Base-by-base conservation (phyloP, 2,329 filamentous ascomycete genomes). In the Elsinoe necatrix region DNA sequence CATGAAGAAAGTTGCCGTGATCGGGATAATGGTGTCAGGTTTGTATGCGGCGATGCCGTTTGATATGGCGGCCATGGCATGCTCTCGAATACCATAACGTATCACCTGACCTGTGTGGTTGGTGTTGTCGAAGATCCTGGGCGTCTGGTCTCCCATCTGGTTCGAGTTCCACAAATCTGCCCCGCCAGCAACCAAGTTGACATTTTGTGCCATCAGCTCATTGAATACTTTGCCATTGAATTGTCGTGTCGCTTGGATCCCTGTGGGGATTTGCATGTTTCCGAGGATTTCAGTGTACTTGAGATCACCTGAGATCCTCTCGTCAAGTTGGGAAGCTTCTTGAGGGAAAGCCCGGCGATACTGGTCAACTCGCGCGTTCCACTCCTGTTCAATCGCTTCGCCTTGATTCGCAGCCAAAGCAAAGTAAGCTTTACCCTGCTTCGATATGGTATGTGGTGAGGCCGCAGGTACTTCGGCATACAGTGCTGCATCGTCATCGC, bases 1-100 rank as follows among this genome's bases (percentile, higher is more conserved):
- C 78, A 84, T 83, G 71, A 83, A 82, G 69, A 83, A 84, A 3
- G 74, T 75, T 0, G 77, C 77, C 0, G 80, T 84, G 34, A 83
- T 68, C 0, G 80, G 80, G 6, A 84, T 68, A 60, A 83, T 75
- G 0, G 79, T 80, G 21, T 74, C 76, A 34, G 73, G 77, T 58
- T 72, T 71, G 58, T 74, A 84, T 1, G 82, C 82, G 0, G 82
- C 80, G 3, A 85, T 67, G 2, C 81, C 82, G 64, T 81, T 81
- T 5, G 67, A 65, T 8, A 71, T 65, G 3, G 67, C 63, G n/a
- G 63, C 65, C 69, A 71, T 71, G 48, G 67, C 69, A 59, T 70
- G 68, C 51, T 71, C 69, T 21, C 68, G 65, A 21, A 71, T 63
- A 18, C 69, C 69, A 39, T 68, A 71, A 55, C 69, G 68, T 52